Percentiles rank a stretch among this genome's conserved stretches.
Evolutionary conservation across 2,329 filamentous ascomycete genomes (phyloP).

Genomic region (Emergomyces orientalis): DNA sequence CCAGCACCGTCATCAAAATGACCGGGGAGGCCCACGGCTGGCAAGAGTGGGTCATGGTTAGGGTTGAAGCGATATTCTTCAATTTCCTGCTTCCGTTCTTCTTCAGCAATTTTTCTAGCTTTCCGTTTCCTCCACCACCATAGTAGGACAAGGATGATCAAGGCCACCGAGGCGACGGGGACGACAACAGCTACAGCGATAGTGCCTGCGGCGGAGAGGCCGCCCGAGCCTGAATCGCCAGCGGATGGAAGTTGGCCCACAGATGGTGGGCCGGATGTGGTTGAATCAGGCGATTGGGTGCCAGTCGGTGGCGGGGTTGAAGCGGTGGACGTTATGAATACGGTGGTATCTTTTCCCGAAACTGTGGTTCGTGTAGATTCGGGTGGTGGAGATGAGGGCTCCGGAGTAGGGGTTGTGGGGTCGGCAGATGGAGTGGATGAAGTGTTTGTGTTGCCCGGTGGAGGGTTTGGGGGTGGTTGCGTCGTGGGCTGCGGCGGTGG

Average conservation of each 20-base stretch:
- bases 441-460: not conserved
- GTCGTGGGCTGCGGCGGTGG: too few species aligned
- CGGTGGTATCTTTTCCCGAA: slow-evolving; percentile 15
- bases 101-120: slow-evolving; percentile 72
- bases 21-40: slow-evolving; percentile 43
- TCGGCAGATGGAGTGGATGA: too few species aligned
- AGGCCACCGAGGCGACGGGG: slow-evolving; percentile 76
- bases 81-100: slow-evolving; percentile 86
- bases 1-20: slow-evolving; percentile 50
- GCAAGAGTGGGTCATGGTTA: slow-evolving; percentile 82
- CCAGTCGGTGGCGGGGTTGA: slow-evolving; percentile 17
- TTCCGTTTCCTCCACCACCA: slow-evolving; percentile 87
- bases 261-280: slow-evolving; percentile 21
- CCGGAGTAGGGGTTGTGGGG: not conserved
- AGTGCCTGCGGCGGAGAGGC: slow-evolving; percentile 48
- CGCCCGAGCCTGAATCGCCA: slow-evolving; percentile 22
- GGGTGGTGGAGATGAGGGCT: slow-evolving; percentile 6
- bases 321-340: slow-evolving; percentile 21
- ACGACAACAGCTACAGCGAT: slow-evolving; percentile 92
- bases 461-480: not conserved
- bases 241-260: slow-evolving; percentile 22
- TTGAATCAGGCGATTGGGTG: slow-evolving; percentile 14
- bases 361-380: slow-evolving; percentile 1
- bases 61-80: slow-evolving; percentile 97
- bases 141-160: slow-evolving; percentile 66